phyloP scores from a whole-genome alignment of 306 rosid species.

The Pachyrhizus erosus region DNA sequence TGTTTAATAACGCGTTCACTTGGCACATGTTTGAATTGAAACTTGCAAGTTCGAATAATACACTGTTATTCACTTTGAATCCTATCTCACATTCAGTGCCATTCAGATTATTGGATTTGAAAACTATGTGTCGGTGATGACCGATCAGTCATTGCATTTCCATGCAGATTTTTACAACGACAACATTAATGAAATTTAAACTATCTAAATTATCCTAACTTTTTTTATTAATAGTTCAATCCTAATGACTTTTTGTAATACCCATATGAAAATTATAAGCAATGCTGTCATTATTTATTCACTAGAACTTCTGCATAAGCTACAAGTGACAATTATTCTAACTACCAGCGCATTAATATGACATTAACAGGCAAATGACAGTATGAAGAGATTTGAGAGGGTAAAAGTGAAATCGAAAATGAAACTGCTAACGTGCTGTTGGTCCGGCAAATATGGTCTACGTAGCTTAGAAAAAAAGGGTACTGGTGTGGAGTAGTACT shows the following conservation, averaged over 20 bases:
- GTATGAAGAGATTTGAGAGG: conserved; percentile 1
- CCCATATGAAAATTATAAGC: neutral
- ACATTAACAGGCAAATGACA: neutral
- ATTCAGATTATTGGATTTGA: neutral
- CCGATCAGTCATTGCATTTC: neutral
- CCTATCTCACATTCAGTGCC: neutral
- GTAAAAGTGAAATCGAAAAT: neutral
- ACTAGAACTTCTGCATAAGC: neutral
- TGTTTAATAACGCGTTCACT: conserved; percentile 33
- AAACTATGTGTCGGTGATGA: conserved; percentile 22
- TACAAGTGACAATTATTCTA: neutral
- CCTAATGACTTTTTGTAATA: neutral
- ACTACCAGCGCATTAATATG: neutral
- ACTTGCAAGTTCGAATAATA: neutral
- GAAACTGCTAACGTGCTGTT: neutral
- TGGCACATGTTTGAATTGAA: neutral
- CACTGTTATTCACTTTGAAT: neutral
- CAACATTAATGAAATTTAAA: neutral
- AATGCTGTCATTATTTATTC: neutral
- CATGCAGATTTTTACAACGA: neutral
- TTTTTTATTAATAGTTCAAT: neutral
- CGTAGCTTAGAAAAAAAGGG: neutral
- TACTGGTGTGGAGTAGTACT: too few species aligned
- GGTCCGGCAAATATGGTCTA: neutral
- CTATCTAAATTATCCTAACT: neutral